Conservation (phyloP, 192 early-diverging fungal genomes). For the Backusella liffmaniae region DNA sequence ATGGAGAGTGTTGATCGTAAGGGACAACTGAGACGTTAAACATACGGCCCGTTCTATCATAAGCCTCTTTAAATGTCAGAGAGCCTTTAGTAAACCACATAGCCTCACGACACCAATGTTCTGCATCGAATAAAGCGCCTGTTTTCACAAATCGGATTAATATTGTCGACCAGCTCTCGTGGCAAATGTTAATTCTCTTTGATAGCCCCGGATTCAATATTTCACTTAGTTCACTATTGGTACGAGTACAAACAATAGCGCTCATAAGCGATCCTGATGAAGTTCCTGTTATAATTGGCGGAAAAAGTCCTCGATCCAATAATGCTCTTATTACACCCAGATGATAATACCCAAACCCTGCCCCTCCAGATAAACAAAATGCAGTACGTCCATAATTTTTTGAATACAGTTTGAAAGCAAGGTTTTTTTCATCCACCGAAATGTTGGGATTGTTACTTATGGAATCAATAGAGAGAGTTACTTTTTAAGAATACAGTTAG, state of each 20-base stretch:
- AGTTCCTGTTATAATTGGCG: conserved; percentile 81
- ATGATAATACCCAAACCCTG: conserved; percentile 67
- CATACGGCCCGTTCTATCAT: conserved; percentile 81
- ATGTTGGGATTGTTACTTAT: conserved; percentile 32
- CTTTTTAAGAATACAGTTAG: conserved; percentile 8
- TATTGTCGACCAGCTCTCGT: conserved; percentile 39
- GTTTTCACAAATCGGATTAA: conserved; percentile 39
- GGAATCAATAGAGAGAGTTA: conserved; percentile 43
- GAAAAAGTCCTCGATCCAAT: conserved; percentile 64
- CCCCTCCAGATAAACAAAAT: conserved; percentile 80
- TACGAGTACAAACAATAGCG: conserved; percentile 68
- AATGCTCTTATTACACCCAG: conserved; percentile 71
- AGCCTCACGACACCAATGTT: conserved; percentile 62
- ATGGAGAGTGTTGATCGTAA: conserved; percentile 66
- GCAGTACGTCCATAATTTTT: conserved; percentile 73
- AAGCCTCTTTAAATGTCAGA: conserved; percentile 89
- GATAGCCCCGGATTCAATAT: conserved; percentile 54
- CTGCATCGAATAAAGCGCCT: conserved; percentile 56
- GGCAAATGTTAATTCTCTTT: conserved; percentile 51
- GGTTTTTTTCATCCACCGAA: conserved; percentile 53
- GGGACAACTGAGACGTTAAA: conserved; percentile 82
- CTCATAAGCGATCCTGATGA: conserved; percentile 61
- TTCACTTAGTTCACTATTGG: conserved; percentile 58
- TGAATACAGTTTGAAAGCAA: conserved; percentile 59
- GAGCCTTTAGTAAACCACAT: conserved; percentile 72